Evolutionary conservation across 371 early-diverging fungal species (phyloP).

Genomic region (Phascolomyces articulosus): DNA sequence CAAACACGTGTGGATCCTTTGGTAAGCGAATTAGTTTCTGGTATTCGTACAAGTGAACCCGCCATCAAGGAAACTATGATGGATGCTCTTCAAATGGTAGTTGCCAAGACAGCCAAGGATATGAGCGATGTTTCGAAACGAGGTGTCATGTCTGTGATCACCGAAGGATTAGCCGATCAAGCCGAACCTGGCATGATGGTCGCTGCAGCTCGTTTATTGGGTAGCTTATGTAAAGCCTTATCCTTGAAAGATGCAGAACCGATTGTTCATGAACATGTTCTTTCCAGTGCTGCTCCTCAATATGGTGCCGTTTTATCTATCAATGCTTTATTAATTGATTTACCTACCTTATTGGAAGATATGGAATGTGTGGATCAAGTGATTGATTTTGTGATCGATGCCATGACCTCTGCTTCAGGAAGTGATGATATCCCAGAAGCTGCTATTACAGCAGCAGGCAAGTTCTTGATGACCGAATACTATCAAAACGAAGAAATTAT

Average conservation of each 20-base stretch:
- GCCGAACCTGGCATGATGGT: conserved; percentile 24
- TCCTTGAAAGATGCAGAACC: conserved; percentile 12
- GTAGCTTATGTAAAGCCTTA: conserved; percentile 17
- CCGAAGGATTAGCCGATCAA: conserved; percentile 47
- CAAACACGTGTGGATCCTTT: conserved; percentile 90
- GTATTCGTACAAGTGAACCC: conserved; percentile 65
- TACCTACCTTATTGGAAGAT: conserved; percentile 50
- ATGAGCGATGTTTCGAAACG: conserved; percentile 67
- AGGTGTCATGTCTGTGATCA: conserved; percentile 52
- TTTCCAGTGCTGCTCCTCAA: conserved; percentile 39
- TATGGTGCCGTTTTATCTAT: conserved; percentile 52
- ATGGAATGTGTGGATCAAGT: conserved; percentile 24
- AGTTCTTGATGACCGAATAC: conserved; percentile 43
- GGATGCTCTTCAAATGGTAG: conserved; percentile 63
- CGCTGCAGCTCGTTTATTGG: conserved; percentile 47
- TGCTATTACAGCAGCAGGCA: conserved; percentile 55
- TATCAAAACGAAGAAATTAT: conserved; percentile 45
- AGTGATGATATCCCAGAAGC: conserved; percentile 46
- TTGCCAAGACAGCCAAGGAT: conserved; percentile 55
- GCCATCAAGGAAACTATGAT: conserved; percentile 68
- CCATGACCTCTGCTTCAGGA: background rate
- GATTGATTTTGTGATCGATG: conserved; percentile 20
- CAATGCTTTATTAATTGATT: conserved; percentile 50
- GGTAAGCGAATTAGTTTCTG: conserved; percentile 78
- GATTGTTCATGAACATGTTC: conserved; percentile 30